Evolutionary conservation across 2,329 filamentous ascomycete genomes (phyloP), one percentile per base, ranked within the genome.

Genomic region (Pseudogymnoascus sp.): DNA sequence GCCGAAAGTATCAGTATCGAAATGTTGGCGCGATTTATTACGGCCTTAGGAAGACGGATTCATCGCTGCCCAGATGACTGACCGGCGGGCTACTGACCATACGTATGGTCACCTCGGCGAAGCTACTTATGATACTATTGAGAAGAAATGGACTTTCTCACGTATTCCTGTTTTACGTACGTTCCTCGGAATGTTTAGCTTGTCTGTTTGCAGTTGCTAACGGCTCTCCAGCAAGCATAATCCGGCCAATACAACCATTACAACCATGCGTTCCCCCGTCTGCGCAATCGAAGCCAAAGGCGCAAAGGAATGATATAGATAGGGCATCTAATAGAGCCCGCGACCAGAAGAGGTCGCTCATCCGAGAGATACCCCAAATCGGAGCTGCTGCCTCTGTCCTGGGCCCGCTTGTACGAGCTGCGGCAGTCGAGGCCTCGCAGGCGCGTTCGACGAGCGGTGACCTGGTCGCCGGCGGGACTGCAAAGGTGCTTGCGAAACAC

Each of bases 51-150:
- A 55, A 63, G 62, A 59, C 62, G 65, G 49, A 67, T 62, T 60
- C 63, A 45, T 66, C 63, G 62, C 67, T 73, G 74, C 69, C 78
- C 79, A 69, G 74, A 83, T 82, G 80, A 76, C 77, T 81, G 76
- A 82, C 62, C 74, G 73, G 61, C 72, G 75, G 41, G 70, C 75
- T 38, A 76, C 74, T 67, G 76, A 81, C 74, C 75, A 83, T 60
- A 75, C 78, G 61, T 80, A 79, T 68, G 83, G 83, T 72, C 80
- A 83, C 68, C 75, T 81, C 63, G 83, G 82, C 64, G 74, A 76
- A 62, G 70, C 79, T 43, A 72, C 73, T 6, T 85, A 84, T 66
- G 67, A 73, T 62, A 65, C 68, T 61, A 66, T 69, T 11, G 69
- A 72, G 60, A 66, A 66, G 12, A 52, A 66, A 64, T 74, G 72